Evolutionary conservation across 2,329 filamentous ascomycete genomes (phyloP).

Genomic region (Daldinia sp.): DNA sequence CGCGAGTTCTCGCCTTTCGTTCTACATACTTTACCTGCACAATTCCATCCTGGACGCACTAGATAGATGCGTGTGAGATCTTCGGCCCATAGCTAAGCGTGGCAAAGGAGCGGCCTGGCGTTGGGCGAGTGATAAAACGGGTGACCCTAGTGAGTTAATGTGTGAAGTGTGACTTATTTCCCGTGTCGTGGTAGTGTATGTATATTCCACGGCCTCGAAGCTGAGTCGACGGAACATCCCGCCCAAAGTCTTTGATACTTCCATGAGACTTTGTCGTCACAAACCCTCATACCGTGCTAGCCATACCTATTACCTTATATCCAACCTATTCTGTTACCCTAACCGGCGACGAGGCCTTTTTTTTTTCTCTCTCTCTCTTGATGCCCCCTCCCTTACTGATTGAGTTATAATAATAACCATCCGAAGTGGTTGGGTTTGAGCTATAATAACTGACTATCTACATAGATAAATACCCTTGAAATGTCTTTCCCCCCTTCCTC

Average conservation of each 20-base stretch:
- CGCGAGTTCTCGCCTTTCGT: conserved; percentile 2
- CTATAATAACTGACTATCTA: conserved; percentile 21
- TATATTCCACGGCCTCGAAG: conserved; percentile 8
- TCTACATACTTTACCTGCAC: conserved; percentile 12
- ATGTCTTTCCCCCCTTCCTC: neutral
- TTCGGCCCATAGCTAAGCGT: conserved; percentile 29
- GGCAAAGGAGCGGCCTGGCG: conserved; percentile 21
- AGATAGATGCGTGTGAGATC: conserved; percentile 26
- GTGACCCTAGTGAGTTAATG: conserved; percentile 11
- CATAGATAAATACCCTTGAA: conserved; percentile 3
- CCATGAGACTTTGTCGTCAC: conserved; percentile 32
- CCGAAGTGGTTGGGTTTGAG: conserved; percentile 35
- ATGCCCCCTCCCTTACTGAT: conserved; percentile 33
- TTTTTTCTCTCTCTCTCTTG: neutral
- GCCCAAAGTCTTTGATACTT: conserved; percentile 32
- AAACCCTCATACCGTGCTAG: conserved; percentile 9
- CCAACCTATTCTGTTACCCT: conserved; percentile 9
- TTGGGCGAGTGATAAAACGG: conserved; percentile 4
- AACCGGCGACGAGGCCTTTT: conserved; percentile 5
- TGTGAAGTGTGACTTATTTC: conserved; percentile 25
- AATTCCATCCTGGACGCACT: conserved; percentile 19
- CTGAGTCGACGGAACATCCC: conserved; percentile 6
- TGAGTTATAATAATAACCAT: conserved; percentile 32
- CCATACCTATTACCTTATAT: conserved; percentile 9
- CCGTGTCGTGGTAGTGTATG: conserved; percentile 3